phyloP scores from a whole-genome alignment of 805 yeast genomes.

The Blastobotrys chiropterorum region DNA sequence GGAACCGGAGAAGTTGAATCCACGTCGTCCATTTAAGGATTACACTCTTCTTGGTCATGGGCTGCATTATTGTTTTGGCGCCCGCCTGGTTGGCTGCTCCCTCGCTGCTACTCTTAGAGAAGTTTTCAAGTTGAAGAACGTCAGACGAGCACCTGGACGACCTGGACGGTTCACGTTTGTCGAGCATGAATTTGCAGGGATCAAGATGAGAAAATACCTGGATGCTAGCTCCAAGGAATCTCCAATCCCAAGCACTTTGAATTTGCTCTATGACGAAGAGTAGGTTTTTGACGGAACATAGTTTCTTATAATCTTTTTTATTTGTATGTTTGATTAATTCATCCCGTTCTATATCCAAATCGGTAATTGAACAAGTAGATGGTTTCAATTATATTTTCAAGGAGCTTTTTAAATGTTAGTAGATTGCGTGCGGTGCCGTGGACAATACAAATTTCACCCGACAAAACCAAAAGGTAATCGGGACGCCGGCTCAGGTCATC shows the following conservation, averaged over 20 bases:
- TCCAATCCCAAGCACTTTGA: slow-evolving; percentile 4
- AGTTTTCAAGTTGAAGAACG: slow-evolving; percentile 2
- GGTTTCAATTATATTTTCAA: too few relatives aligned
- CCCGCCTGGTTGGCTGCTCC: slow-evolving; percentile 3
- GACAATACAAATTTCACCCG: too few relatives aligned
- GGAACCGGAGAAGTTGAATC: slow-evolving; percentile 4
- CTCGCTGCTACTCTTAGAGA: slow-evolving; percentile 3
- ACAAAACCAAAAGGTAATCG: too few relatives aligned
- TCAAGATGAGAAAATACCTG: slow-evolving; percentile 3
- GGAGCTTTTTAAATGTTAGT: too few relatives aligned
- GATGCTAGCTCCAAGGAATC: slow-evolving; percentile 3
- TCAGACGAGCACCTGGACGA: slow-evolving; percentile 2
- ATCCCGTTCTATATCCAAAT: too few relatives aligned
- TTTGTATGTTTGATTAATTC: too few relatives aligned
- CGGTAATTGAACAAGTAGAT: too few relatives aligned
- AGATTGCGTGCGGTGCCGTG: too few relatives aligned
- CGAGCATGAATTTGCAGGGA: slow-evolving; percentile 3
- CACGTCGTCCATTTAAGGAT: slow-evolving; percentile 3
- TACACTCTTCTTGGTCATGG: slow-evolving; percentile 3
- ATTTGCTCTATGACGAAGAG: neutral
- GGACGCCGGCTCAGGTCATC: too few relatives aligned
- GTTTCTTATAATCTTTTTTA: neutral
- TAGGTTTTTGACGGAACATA: neutral
- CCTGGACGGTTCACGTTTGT: slow-evolving; percentile 1
- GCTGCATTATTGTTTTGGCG: slow-evolving; percentile 3